Conservation (phyloP, 73 alveolate species). For the Symbiodinium natans region DNA sequence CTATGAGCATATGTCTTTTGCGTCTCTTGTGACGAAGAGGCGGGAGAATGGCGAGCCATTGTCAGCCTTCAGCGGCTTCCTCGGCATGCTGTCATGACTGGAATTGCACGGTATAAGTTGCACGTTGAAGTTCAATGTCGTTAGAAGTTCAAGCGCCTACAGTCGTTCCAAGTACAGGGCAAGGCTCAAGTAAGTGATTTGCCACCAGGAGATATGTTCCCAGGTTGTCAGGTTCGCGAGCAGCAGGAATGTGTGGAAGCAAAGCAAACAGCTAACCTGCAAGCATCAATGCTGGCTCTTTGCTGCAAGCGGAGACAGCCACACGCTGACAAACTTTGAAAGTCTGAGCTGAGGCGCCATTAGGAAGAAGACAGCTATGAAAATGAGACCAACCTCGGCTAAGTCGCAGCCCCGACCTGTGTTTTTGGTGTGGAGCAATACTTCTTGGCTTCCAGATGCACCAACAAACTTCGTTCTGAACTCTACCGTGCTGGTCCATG, state of each 20-base stretch:
- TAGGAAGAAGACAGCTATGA: slow-evolving; percentile 59
- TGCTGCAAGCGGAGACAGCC: not conserved
- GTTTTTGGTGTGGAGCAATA: not conserved
- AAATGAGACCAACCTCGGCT: slow-evolving; percentile 44
- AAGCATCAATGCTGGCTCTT: not conserved
- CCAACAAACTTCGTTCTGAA: too few species aligned
- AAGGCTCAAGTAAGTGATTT: slow-evolving; percentile 94
- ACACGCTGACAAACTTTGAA: not conserved
- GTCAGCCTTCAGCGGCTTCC: slow-evolving; percentile 52
- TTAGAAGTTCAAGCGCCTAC: not conserved
- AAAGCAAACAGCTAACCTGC: slow-evolving; percentile 94
- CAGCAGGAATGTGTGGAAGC: slow-evolving; percentile 92
- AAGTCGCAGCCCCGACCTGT: too few species aligned
- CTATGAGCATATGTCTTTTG: too few species aligned
- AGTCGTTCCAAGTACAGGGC: not conserved
- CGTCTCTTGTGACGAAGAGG: not conserved
- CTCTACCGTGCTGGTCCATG: too few species aligned
- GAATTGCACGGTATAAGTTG: too few species aligned
- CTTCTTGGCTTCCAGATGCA: too few species aligned
- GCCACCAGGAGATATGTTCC: slow-evolving; percentile 96
- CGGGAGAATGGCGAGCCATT: slow-evolving; percentile 74
- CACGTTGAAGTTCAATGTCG: too few species aligned
- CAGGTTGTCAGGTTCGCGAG: slow-evolving; percentile 96
- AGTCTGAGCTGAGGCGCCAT: not conserved
- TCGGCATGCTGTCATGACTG: not conserved